phyloP scores from a whole-genome alignment of 371 early-diverging fungal species.

The Rhizopus stolonifer region DNA sequence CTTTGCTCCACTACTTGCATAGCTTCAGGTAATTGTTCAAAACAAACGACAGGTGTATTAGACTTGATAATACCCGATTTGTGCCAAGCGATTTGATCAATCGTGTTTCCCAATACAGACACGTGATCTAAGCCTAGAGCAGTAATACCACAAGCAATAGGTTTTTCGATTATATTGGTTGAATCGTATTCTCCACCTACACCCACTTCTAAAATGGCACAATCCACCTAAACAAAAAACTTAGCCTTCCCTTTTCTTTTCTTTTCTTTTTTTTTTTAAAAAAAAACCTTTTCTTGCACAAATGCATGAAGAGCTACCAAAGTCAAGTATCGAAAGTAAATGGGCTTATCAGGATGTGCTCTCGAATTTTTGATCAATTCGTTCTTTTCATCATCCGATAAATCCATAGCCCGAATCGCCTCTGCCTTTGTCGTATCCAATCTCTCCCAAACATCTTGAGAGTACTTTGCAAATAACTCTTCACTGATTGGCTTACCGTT shows the following conservation, averaged over 20 bases:
- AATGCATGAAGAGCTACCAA: conserved; percentile 89
- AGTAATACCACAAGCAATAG: conserved; percentile 80
- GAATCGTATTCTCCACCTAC: conserved; percentile 87
- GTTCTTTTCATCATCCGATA: conserved; percentile 21
- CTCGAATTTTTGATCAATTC: conserved; percentile 37
- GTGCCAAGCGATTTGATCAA: conserved; percentile 90
- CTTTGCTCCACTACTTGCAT: conserved; percentile 67
- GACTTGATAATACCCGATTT: conserved; percentile 90
- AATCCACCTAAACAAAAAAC: conserved; percentile 57
- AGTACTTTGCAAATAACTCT: conserved; percentile 81
- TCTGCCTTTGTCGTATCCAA: conserved; percentile 56
- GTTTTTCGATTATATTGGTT: conserved; percentile 74
- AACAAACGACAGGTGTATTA: conserved; percentile 68
- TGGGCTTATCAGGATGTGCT: conserved; percentile 68
- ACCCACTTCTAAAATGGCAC: conserved; percentile 81
- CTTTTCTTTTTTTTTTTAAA: background rate
- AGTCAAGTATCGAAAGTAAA: conserved; percentile 90
- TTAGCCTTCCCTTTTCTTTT: conserved; percentile 22
- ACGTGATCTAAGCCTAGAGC: conserved; percentile 83
- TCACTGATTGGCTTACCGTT: conserved; percentile 81
- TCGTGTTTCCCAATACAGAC: conserved; percentile 69
- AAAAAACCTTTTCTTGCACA: conserved; percentile 69
- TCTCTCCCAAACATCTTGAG: conserved; percentile 83
- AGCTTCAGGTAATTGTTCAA: conserved; percentile 72
- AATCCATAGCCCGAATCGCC: conserved; percentile 24